Conservation (phyloP, 2,329 filamentous ascomycete species). For the Fusarium devonianum region DNA sequence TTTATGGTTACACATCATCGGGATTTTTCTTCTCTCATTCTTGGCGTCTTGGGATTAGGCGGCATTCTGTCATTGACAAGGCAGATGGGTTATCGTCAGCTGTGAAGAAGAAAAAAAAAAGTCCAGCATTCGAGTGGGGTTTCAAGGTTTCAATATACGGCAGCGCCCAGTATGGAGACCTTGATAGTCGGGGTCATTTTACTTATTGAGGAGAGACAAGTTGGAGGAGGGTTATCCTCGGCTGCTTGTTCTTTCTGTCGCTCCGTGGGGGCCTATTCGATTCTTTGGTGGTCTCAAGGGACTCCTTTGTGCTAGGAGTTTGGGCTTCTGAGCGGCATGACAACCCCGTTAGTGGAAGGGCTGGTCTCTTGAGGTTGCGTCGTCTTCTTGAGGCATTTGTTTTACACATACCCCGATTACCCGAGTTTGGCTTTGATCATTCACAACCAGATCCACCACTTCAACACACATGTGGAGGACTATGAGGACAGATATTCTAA, state of each 20-base stretch:
- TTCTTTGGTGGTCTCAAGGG: slow-evolving; percentile 31
- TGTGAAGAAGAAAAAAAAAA: slow-evolving; percentile 25
- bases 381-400: slow-evolving; percentile 36
- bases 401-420: slow-evolving; percentile 41
- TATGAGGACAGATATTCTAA: slow-evolving; percentile 27
- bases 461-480: slow-evolving; percentile 40
- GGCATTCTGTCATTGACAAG: slow-evolving; percentile 19
- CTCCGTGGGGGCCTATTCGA: slow-evolving; percentile 32
- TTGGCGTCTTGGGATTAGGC: slow-evolving; percentile 37
- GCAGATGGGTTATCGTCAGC: slow-evolving; percentile 23
- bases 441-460: slow-evolving; percentile 37
- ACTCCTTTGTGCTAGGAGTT: slow-evolving; percentile 28
- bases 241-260: slow-evolving; percentile 28
- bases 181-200: slow-evolving; percentile 22
- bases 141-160: slow-evolving; percentile 13
- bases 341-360: slow-evolving; percentile 39
- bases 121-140: slow-evolving; percentile 14
- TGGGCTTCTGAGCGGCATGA: slow-evolving; percentile 36
- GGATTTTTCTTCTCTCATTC: slow-evolving; percentile 33
- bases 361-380: slow-evolving; percentile 40
- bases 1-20: slow-evolving; percentile 19
- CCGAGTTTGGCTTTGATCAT: slow-evolving; percentile 37
- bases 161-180: slow-evolving; percentile 1
- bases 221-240: slow-evolving; percentile 14
- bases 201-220: slow-evolving; percentile 29